phyloP scores from a whole-genome alignment of 768 basidiomycete genomes.

The Mycena galopus region DNA sequence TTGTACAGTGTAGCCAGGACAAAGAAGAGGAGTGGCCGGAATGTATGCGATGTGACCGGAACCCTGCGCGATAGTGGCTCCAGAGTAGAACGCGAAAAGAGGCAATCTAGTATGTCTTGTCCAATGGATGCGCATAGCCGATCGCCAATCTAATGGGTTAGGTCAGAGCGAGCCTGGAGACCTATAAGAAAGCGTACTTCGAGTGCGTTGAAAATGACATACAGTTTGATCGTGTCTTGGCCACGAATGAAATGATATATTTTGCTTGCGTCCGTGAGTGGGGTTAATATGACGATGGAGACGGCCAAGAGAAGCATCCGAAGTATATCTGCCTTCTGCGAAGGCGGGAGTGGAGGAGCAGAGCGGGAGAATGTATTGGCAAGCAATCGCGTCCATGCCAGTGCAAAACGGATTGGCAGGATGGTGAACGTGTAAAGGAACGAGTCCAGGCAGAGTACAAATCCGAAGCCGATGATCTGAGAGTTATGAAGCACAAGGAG shows the following conservation, averaged over 20 bases:
- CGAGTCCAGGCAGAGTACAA: conserved; percentile 93
- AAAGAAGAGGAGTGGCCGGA: conserved; percentile 90
- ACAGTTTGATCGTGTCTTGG: conserved; percentile 98
- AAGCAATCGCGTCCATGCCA: conserved; percentile 72
- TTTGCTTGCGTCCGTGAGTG: conserved; percentile 94
- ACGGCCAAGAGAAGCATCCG: conserved; percentile 80
- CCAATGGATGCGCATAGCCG: conserved; percentile 95
- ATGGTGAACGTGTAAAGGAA: conserved; percentile 99
- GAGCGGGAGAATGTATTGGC: conserved; percentile 63
- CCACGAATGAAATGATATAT: conserved; percentile 98
- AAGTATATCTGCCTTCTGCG: conserved; percentile 95
- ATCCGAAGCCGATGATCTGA: conserved; percentile 93
- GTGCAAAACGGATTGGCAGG: conserved; percentile 87
- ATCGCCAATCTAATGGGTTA: conserved; percentile 84
- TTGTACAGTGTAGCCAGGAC: conserved; percentile 85
- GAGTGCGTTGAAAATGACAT: conserved; percentile 98
- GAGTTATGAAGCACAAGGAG: neutral
- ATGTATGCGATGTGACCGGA: conserved; percentile 71
- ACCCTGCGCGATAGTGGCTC: conserved; percentile 75
- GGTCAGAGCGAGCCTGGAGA: conserved; percentile 21
- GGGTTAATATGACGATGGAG: conserved; percentile 80
- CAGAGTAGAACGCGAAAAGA: conserved; percentile 94
- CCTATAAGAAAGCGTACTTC: conserved; percentile 72
- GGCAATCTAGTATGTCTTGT: conserved; percentile 95
- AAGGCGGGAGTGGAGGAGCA: conserved; percentile 75